phyloP scores from a whole-genome alignment of 495 filamentous ascomycete genomes.

The Aspergillus saccharolyticus region DNA sequence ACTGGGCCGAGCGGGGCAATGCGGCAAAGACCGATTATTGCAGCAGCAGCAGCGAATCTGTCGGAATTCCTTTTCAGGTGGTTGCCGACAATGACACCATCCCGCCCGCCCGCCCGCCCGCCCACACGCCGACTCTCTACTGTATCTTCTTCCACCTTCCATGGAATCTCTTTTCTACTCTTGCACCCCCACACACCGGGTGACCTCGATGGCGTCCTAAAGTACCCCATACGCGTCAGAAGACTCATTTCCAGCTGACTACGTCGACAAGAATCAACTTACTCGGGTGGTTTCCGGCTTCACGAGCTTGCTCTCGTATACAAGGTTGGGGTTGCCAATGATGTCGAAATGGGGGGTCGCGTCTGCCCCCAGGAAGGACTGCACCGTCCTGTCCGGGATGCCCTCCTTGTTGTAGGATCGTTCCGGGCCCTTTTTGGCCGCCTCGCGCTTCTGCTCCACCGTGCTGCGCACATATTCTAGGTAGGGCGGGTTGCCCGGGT shows the following conservation, averaged over 20 bases:
- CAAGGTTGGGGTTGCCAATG: conserved; percentile 63
- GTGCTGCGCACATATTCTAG: conserved; percentile 41
- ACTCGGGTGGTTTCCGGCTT: conserved; percentile 49
- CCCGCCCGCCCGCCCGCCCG: too few species aligned
- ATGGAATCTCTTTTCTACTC: conserved; percentile 3
- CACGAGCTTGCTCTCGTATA: conserved; percentile 61
- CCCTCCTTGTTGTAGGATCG: conserved; percentile 26
- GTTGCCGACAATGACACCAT: conserved; percentile 5
- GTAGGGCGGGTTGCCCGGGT: conserved; percentile 72
- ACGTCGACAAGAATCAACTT: conserved; percentile 11
- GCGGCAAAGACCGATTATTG: conserved; percentile 12
- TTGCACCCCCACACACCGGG: conserved; percentile 53
- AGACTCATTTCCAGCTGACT: background rate
- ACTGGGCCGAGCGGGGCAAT: conserved; percentile 22
- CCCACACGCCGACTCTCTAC: too few species aligned
- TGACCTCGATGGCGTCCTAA: conserved; percentile 70
- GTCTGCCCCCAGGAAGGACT: conserved; percentile 30
- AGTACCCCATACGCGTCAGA: conserved; percentile 12
- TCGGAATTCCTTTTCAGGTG: background rate
- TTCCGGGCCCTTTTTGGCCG: conserved; percentile 27
- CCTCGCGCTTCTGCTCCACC: conserved; percentile 31
- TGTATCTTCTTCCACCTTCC: background rate
- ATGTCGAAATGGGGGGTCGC: conserved; percentile 40
- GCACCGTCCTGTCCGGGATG: conserved; percentile 25
- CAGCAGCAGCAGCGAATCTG: background rate